These are phyloP conservation scores for Cucurbita argyrosperma DNA, from an alignment of 306 rosid genomes.

Conservation along the genomic window DNA sequence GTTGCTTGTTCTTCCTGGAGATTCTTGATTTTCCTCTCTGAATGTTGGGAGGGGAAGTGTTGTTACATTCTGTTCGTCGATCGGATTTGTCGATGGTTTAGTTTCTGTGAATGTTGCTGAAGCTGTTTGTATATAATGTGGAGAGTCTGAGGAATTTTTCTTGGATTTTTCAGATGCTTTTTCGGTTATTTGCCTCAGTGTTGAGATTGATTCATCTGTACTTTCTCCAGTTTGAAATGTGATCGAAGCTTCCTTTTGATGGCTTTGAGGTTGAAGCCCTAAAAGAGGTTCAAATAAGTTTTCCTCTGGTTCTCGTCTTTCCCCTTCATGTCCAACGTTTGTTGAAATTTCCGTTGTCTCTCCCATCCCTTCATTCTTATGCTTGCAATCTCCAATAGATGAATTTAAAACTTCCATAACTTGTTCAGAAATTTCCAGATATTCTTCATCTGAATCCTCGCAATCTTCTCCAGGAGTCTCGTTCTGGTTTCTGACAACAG, in stretches of 20 bases:
- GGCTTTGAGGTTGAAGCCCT: background rate
- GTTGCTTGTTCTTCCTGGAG: conserved; percentile 42
- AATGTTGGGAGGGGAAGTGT: background rate
- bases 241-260: background rate
- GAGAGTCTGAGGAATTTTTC: conserved; percentile 4
- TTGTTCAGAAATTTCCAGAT: conserved; percentile 11
- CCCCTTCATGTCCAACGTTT: conserved; percentile 3
- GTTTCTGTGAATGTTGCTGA: conserved; percentile 14
- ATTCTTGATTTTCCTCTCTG: conserved; percentile 16
- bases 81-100: conserved; percentile 12
- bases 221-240: background rate
- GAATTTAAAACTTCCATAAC: conserved; percentile 8
- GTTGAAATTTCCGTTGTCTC: conserved; percentile 2
- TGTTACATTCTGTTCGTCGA: conserved; percentile 5
- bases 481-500: conserved; percentile 10
- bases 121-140: conserved; percentile 11
- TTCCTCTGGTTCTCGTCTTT: background rate
- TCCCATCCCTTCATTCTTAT: conserved; percentile 2
- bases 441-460: conserved; percentile 12
- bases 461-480: conserved; percentile 18
- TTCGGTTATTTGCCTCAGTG: conserved; percentile 14
- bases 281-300: background rate
- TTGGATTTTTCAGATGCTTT: conserved; percentile 13
- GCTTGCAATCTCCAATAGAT: conserved; percentile 8
- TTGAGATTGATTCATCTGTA: conserved; percentile 11